Conservation (phyloP, 306 rosid genomes). For the Begonia loranthoides region DNA sequence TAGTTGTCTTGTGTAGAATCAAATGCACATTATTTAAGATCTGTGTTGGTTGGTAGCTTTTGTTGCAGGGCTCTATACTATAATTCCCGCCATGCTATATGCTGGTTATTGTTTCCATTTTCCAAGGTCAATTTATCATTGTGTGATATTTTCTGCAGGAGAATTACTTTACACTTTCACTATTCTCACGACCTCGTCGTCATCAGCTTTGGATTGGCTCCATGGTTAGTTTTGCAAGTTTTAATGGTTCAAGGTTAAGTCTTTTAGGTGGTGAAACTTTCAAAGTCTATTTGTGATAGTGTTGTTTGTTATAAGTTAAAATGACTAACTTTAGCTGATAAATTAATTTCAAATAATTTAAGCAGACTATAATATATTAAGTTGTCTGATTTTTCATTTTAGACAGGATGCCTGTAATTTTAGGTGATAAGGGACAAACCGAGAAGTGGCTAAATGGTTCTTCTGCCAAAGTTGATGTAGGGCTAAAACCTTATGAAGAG, state of each 20-base stretch:
- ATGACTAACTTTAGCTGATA: background rate
- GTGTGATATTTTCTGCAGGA: background rate
- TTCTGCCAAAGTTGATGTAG: conserved; percentile 32
- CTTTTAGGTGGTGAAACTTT: background rate
- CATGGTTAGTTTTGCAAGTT: conserved; percentile 51
- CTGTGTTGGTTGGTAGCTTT: too few species aligned
- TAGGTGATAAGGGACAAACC: conserved; percentile 43
- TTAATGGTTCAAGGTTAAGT: background rate
- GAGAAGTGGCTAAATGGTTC: conserved; percentile 59
- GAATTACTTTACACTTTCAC: background rate
- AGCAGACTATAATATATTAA: conserved; percentile 8
- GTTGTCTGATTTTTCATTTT: conserved; percentile 6
- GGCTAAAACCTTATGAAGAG: conserved; percentile 67
- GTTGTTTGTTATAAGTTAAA: background rate
- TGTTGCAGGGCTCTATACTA: too few species aligned
- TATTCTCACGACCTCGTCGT: conserved; percentile 58
- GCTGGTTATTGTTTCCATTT: background rate
- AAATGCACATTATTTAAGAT: background rate
- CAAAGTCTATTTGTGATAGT: background rate
- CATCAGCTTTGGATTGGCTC: conserved; percentile 71
- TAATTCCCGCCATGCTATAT: too few species aligned
- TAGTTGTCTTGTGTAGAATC: too few species aligned
- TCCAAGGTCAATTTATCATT: background rate
- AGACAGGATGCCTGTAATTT: conserved; percentile 37
- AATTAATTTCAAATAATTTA: background rate